A percentile compares a stretch with the other conserved stretches of the same genome.
Evolutionary conservation across 768 basidiomycete genomes (phyloP).

Genomic region (Dioszegia crocea): DNA sequence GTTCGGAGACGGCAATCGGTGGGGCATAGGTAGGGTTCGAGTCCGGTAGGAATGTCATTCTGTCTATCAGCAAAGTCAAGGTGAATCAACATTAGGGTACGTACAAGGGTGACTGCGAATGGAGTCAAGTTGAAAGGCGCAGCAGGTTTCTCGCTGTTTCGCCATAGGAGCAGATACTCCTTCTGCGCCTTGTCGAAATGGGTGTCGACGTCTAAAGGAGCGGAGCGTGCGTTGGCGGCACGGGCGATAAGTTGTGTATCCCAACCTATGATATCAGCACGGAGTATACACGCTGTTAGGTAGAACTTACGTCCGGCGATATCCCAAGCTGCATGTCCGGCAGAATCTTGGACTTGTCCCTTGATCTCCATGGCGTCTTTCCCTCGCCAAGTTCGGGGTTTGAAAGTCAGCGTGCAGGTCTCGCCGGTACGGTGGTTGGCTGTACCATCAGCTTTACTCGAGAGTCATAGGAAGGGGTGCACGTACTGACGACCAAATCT

Average conservation of each 20-base stretch:
- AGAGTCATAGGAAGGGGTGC: neutral
- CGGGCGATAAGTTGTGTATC: constrained; percentile 89
- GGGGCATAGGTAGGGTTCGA: constrained; percentile 70
- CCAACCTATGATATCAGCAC: constrained; percentile 57
- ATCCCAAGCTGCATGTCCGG: constrained; percentile 69
- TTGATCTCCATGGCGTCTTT: constrained; percentile 89
- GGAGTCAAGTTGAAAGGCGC: constrained; percentile 94
- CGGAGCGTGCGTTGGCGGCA: constrained; percentile 57
- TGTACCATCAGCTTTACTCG: neutral
- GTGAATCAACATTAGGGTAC: neutral
- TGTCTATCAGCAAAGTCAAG: constrained; percentile 7
- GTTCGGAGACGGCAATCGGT: constrained; percentile 90
- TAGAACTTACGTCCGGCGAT: constrained; percentile 68
- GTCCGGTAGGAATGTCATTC: constrained; percentile 74
- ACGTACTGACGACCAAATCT: constrained; percentile 74
- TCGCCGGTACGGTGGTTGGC: constrained; percentile 89
- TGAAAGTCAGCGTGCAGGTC: constrained; percentile 83
- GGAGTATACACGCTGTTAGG: too few relatives aligned
- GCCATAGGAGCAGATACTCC: constrained; percentile 83
- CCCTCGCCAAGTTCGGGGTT: constrained; percentile 90
- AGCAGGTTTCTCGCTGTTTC: constrained; percentile 75
- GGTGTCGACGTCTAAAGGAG: constrained; percentile 33
- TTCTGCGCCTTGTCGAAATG: constrained; percentile 49
- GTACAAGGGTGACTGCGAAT: constrained; percentile 73
- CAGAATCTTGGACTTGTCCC: constrained; percentile 68